Base-by-base conservation (phyloP, 208 protist species). In the Leishmania arabica region DNA sequence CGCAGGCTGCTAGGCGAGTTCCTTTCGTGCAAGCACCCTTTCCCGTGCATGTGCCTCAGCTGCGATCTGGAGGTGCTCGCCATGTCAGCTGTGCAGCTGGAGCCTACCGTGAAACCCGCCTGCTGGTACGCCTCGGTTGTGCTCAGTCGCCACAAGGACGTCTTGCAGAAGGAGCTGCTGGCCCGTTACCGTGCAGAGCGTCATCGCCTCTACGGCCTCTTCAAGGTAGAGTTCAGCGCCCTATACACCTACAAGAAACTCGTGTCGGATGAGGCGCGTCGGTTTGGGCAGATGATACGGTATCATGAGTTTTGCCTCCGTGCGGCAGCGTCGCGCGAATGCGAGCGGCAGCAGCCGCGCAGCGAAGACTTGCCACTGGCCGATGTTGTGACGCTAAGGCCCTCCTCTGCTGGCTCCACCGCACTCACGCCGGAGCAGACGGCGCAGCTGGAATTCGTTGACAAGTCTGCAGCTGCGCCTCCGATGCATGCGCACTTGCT, bases 51-150 rank as follows among this genome's bases (percentile, higher is more conserved):
- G 13, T 89, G 85, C 72, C 72, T 91, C 37, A 75, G 74, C 19
- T 89, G 81, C 70, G 90, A 94, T 65, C 77, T 88, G 58, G 86
- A 93, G 77, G 80, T 95, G 62, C 81, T 91, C 27, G 81, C 87
- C 85, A 78, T 87, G 78, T 95, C 91, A 13, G 77, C 80, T 54
- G 83, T 91, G 31, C 79, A 66, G 19, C 78, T 90, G 4, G 86
- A 89, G 78, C 89, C 88, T 0, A 84, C 58, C 27, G 80, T 91
- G 13, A 73, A 81, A 40, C 62, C 83, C 21, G 64, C 78, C n/a
- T 92, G 89, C 82, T 78, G 89, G 54, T 91, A 84, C 72, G 77
- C 79, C 34, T 90, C 89, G 3, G 81, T 91, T n/a, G 88, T 95
- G 13, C 74, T 92, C 51, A 62, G 64, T 56, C 58, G 64, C 17